Evolutionary conservation across 495 filamentous ascomycete species (phyloP), one percentile per base, ranked within the genome.

Genomic region (Penicillium soppii): DNA sequence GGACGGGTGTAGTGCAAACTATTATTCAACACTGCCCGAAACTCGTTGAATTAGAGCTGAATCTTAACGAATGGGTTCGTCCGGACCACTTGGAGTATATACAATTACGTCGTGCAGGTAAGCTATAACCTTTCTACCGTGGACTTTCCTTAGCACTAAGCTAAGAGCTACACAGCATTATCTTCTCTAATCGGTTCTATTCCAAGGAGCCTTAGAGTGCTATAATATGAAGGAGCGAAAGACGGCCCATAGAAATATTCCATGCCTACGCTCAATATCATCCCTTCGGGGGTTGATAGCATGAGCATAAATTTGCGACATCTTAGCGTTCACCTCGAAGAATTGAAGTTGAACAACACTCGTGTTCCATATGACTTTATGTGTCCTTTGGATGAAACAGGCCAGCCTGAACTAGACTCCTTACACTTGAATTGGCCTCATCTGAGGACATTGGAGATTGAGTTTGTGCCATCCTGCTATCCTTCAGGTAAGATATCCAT

Each of bases 1-100:
- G 42, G 42, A 33, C 42, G 29, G 29, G 29, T 32, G 29, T 12
- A 27, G n/a, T 43, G 6, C 23, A 9, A 22, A 43, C 22, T 27
- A 43, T 43, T n/a, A 27, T 43, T 16, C 40, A 43, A 43, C 40
- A 22, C 17, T 43, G 40, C 22, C 19, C 23, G 8, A 8, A 29
- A 26, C 15, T 43, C 22, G n/a, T 17, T 17, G 22, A 43, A 27
- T 43, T 43, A 22, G n/a, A 27, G 23, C 22, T 43, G n/a, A 12
- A 43, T 43, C 23, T 43, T 19, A 4, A 43, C 13, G 40, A 43
- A 29, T 43, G 19, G 10, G 23, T 43, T 22, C 40, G 40, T 26
- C 40, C 40, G 6, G 40, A 43, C 13, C 40, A 43, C 40, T 13
- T 43, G 15, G 22, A 43, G 23, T 43, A 43, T 27, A 17, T 43